These are phyloP conservation scores for Komagataella populi DNA, from an alignment of 805 yeast species.

Conservation along the genomic window DNA sequence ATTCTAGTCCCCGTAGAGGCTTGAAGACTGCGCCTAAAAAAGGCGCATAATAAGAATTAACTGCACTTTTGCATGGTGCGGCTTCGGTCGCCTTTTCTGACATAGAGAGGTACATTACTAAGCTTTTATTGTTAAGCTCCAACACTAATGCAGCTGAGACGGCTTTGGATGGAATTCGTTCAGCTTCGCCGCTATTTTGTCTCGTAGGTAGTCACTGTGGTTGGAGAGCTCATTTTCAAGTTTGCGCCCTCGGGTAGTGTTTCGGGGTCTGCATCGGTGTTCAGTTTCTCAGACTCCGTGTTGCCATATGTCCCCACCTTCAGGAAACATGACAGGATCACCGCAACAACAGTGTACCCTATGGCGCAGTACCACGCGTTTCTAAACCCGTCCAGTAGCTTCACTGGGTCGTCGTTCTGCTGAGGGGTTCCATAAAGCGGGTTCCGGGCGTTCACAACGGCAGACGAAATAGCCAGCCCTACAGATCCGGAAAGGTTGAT, in stretches of 20 bases:
- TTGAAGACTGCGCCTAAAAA: not conserved
- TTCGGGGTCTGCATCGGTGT: not conserved
- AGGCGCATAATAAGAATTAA: not conserved
- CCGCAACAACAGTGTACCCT: constrained; percentile 16
- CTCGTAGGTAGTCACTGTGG: not conserved
- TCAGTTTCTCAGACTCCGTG: not conserved
- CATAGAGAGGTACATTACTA: not conserved
- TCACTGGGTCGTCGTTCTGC: constrained; percentile 9
- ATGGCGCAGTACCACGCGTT: constrained; percentile 26
- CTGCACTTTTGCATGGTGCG: not conserved
- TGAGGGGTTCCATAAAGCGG: constrained; percentile 16
- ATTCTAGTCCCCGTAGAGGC: not conserved
- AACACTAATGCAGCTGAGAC: not conserved
- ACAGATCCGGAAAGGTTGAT: constrained; percentile 25
- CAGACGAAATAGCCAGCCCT: constrained; percentile 26
- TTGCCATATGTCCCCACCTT: constrained; percentile 16
- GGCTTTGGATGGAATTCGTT: not conserved
- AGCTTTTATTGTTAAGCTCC: not conserved
- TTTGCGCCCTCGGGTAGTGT: not conserved
- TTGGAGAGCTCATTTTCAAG: not conserved
- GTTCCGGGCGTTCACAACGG: constrained; percentile 21
- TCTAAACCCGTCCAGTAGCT: constrained; percentile 18
- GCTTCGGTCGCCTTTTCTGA: not conserved
- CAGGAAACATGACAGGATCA: constrained; percentile 14
- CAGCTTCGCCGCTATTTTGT: not conserved